Evolutionary conservation across 73 alveolate genomes (phyloP).

Genomic region (Paramecium bursaria): DNA sequence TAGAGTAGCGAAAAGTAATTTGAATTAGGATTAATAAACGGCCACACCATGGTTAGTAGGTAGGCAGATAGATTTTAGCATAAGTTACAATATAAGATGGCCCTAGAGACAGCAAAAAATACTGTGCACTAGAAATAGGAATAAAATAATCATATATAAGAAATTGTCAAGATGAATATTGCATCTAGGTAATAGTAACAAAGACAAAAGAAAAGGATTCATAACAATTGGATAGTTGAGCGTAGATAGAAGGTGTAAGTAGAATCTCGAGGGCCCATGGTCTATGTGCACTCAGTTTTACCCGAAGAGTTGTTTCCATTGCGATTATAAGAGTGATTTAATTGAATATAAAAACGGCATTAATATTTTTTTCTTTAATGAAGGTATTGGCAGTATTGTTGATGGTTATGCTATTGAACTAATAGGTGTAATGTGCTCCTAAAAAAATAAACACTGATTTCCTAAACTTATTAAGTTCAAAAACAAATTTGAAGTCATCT

Average conservation of each 20-base stretch:
- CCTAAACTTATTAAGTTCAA: conserved; percentile 37
- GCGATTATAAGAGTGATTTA: conserved; percentile 7
- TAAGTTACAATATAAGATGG: background rate
- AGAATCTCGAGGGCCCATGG: background rate
- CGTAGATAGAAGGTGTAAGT: background rate
- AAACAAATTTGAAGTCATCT: conserved; percentile 28
- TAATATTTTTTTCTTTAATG: no score
- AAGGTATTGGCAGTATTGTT: conserved; percentile 35
- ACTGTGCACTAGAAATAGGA: background rate
- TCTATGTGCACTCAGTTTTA: conserved; percentile 17
- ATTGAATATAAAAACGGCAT: background rate
- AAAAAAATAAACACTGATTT: conserved; percentile 51
- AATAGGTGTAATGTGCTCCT: conserved; percentile 23
- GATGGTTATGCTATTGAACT: conserved; percentile 2
- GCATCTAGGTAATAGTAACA: background rate
- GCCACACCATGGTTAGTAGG: conserved; percentile 1
- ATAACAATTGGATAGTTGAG: background rate
- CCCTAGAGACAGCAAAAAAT: background rate
- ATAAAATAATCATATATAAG: background rate
- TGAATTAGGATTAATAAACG: conserved; percentile 3
- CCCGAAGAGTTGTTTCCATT: conserved; percentile 22
- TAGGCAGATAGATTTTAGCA: conserved; percentile 18
- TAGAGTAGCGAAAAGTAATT: conserved; percentile 4
- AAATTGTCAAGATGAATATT: background rate
- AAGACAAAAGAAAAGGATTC: no score